Base-by-base conservation (phyloP, 495 filamentous ascomycete genomes). In the Durotheca rogersii region DNA sequence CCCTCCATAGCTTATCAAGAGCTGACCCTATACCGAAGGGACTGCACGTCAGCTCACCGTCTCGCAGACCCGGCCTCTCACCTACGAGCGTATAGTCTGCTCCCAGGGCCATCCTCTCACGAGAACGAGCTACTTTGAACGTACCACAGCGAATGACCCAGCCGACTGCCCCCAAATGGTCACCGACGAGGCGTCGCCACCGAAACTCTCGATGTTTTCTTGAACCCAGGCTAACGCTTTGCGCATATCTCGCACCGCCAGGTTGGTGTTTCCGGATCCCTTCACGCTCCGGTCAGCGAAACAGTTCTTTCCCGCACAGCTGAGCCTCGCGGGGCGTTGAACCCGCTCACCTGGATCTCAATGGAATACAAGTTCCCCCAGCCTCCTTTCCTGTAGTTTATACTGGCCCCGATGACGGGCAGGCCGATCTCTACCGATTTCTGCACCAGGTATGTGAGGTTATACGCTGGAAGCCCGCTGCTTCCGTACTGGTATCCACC, bases 401-500 rank as follows among this genome's bases (percentile, higher is more conserved):
- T 69, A 14, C 68, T 70, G 6, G 70, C 72, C 16, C 66, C 71
- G 41, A 75, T 55, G 16, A 75, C 47, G 0, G 79, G 78, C 59
- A 78, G 70, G 10, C 69, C 67, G 17, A 77, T 45, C 4, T 60
- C 45, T 5, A 80, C 62, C 0, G 77, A 78, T 15, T 69, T 69
- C 3, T 58, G 53, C 0, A 82, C 72, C 5, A 83, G 34, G 3
- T 59, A 65, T 0, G 71, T 61, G 0, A 74, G 77, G 53, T 65
- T 65, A 36, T 65, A 65, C 19, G 84, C 72, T 46, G 81, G 80
- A 66, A 72, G 74, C 17, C 56, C 47, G 2, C 76, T 80, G 0
- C 75, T 76, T 2, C 85, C 85, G 3, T 81, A 61, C 56, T 85
- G 79, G 54, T 85, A 87, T 1, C 74, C 80, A 16, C 85, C 84